Conservation (phyloP, 106 monocot species). For the Cymbidium sinense region DNA sequence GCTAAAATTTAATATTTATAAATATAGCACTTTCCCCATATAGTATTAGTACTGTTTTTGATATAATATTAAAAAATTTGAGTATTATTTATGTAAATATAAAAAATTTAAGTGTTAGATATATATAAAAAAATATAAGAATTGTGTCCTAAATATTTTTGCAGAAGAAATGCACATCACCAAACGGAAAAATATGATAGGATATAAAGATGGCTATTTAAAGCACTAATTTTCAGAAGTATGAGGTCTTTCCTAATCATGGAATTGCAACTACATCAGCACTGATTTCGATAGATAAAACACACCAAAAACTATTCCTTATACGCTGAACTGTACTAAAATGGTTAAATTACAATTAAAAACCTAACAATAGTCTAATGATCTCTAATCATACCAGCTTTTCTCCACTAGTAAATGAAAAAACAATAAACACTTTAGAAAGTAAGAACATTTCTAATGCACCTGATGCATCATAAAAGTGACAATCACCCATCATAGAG, state of each 20-base stretch:
- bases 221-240: background rate
- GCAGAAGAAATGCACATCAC: background rate
- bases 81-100: too few relatives aligned
- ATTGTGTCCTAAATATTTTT: too few relatives aligned
- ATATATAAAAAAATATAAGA: too few relatives aligned
- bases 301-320: background rate
- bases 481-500: slow-evolving; percentile 48
- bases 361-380: background rate
- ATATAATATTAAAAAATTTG: too few relatives aligned
- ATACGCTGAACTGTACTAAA: background rate
- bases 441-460: background rate
- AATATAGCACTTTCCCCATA: too few relatives aligned
- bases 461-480: slow-evolving; percentile 65
- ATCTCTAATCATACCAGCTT: background rate
- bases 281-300: background rate
- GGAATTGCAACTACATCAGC: background rate
- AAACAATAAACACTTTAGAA: background rate
- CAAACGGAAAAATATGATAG: background rate
- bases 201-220: background rate
- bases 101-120: too few relatives aligned
- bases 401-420: background rate
- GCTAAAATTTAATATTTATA: too few relatives aligned
- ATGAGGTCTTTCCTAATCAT: background rate
- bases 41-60: too few relatives aligned
- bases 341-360: background rate